Conservation (phyloP, 257 asterid species). For the Solanum boliviense region DNA sequence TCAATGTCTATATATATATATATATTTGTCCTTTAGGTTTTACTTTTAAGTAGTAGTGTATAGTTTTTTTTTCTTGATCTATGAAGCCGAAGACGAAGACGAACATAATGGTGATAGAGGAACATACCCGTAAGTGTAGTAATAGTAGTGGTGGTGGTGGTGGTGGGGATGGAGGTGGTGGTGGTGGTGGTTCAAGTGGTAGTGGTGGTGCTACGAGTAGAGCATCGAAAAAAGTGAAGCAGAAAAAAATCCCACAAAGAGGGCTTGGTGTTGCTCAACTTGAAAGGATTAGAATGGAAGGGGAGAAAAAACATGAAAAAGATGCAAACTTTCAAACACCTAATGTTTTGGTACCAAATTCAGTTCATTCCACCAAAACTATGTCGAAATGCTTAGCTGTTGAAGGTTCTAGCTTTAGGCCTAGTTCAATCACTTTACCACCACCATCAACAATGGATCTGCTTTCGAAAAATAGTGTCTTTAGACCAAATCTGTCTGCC, state of each 20-base stretch:
- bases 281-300: constrained; percentile 51
- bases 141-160: constrained; percentile 15
- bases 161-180: constrained; percentile 4
- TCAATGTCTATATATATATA: not conserved
- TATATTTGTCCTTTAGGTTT: constrained; percentile 12
- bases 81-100: constrained; percentile 22
- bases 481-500: constrained; percentile 10
- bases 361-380: constrained; percentile 16
- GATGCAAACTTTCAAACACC: constrained; percentile 32
- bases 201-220: constrained; percentile 6
- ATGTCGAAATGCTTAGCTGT: constrained; percentile 11
- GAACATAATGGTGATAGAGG: constrained; percentile 54
- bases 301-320: constrained; percentile 53
- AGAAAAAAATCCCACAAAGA: constrained; percentile 76
- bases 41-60: constrained; percentile 8
- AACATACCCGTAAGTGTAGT: constrained; percentile 20
- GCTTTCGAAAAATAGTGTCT: constrained; percentile 24
- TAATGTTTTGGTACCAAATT: constrained; percentile 18
- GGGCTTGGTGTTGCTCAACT: constrained; percentile 97
- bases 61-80: not conserved
- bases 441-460: constrained; percentile 23
- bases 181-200: not conserved
- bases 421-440: constrained; percentile 11
- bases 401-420: constrained; percentile 30
- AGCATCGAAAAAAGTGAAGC: constrained; percentile 49